Percentiles rank a stretch among this genome's conserved stretches.
Conservation (phyloP, 208 protist species). For the Acanthamoeba triangularis region DNA sequence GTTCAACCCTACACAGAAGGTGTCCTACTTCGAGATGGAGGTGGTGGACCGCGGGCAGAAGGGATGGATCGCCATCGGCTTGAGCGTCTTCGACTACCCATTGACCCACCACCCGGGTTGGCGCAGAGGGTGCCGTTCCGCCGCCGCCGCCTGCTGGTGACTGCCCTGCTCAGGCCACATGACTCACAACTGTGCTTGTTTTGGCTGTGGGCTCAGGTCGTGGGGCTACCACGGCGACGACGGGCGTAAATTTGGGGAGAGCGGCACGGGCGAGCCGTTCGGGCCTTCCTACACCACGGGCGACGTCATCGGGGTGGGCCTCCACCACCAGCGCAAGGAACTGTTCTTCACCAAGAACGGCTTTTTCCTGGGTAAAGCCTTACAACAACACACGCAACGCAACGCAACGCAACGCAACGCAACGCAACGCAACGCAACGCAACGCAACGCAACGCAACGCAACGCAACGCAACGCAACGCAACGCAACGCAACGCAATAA, state of each 20-base stretch:
- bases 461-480: no score
- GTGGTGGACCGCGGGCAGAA: not conserved
- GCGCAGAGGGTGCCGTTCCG: not conserved
- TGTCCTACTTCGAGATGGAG: slow-evolving; percentile 39
- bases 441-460: no score
- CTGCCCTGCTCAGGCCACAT: not conserved
- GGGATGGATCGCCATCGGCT: not conserved
- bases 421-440: no score
- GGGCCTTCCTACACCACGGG: slow-evolving; percentile 15
- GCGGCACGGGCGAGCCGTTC: not conserved
- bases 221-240: slow-evolving; percentile 17
- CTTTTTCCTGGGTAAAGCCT: not conserved
- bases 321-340: not conserved
- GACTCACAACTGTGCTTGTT: not conserved
- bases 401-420: no score
- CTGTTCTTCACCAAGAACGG: slow-evolving; percentile 27
- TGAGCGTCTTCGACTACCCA: slow-evolving; percentile 2
- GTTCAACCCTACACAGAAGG: not conserved
- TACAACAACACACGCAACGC: no score
- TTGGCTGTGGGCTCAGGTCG: not conserved
- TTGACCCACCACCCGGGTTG: slow-evolving; percentile 13
- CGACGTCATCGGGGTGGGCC: slow-evolving; percentile 2
- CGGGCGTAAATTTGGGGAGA: slow-evolving; percentile 19
- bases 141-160: no score
- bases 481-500: not conserved